A percentile compares a stretch with the other conserved stretches of the same genome.
phyloP scores from a whole-genome alignment of 164 flowering plant genomes.

The Liriodendron chinense region DNA sequence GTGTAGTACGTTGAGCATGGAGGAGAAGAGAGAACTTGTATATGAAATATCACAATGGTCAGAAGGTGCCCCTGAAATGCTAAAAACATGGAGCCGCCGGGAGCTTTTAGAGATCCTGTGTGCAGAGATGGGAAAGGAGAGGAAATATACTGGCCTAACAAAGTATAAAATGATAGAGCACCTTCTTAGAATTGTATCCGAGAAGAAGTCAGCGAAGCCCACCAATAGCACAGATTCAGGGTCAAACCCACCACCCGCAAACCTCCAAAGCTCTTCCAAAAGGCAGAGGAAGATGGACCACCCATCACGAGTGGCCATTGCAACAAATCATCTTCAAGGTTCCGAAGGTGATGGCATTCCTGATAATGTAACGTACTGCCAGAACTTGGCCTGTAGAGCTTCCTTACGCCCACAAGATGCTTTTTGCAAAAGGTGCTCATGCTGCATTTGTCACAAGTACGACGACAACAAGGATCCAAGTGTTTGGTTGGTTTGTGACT shows the following conservation, averaged over 20 bases:
- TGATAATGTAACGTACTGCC: constrained; percentile 41
- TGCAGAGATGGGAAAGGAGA: constrained; percentile 91
- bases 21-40: constrained; percentile 82
- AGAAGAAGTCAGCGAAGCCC: constrained; percentile 41
- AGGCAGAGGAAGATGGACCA: constrained; percentile 73
- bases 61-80: constrained; percentile 61
- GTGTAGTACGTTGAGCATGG: constrained; percentile 64
- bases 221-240: constrained; percentile 26
- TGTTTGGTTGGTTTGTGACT: constrained; percentile 82
- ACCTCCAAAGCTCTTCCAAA: constrained; percentile 38
- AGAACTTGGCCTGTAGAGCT: constrained; percentile 85
- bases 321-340: constrained; percentile 18
- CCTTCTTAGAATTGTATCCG: constrained; percentile 66
- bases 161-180: constrained; percentile 77
- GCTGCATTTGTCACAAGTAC: constrained; percentile 76
- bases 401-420: constrained; percentile 44
- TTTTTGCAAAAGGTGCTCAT: constrained; percentile 95
- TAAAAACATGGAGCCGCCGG: constrained; percentile 83
- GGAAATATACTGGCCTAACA: constrained; percentile 88
- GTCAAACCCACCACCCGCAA: constrained; percentile 30
- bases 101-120: constrained; percentile 85
- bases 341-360: constrained; percentile 20
- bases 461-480: constrained; percentile 99
- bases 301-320: constrained; percentile 44
- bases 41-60: constrained; percentile 64